Evolutionary conservation across 768 basidiomycete species (phyloP).

Genomic region (Phaffia tasmanica): DNA sequence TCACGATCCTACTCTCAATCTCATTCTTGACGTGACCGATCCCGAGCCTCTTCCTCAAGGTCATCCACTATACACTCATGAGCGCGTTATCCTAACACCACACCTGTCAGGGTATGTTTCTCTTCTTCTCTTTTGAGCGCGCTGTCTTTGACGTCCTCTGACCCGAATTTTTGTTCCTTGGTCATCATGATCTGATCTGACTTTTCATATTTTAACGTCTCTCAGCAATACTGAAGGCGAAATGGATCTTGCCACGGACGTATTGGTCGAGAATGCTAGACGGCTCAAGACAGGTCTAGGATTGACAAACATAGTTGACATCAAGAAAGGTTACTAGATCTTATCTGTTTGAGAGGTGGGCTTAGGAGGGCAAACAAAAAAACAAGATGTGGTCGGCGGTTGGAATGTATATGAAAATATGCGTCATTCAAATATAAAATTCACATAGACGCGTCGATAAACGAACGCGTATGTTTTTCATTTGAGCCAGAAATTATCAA

Average conservation of each 20-base stretch:
- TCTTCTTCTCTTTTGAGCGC: not conserved
- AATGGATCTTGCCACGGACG: constrained; percentile 33
- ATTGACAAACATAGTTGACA: constrained; percentile 33
- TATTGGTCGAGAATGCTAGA: constrained; percentile 35
- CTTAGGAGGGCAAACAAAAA: no score
- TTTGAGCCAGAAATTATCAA: no score
- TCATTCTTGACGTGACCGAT: constrained; percentile 36
- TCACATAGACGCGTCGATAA: no score
- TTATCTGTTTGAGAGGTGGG: no score
- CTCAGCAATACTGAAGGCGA: constrained; percentile 36
- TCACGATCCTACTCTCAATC: constrained; percentile 1
- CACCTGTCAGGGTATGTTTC: constrained; percentile 28
- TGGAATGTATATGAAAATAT: no score
- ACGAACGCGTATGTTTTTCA: no score
- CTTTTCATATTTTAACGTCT: not conserved
- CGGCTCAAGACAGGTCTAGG: constrained; percentile 30
- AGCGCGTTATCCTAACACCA: constrained; percentile 38
- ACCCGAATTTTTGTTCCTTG: not conserved
- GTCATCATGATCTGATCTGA: not conserved
- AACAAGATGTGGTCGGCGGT: no score
- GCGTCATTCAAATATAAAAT: no score
- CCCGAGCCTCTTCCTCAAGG: constrained; percentile 38
- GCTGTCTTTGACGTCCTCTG: no score
- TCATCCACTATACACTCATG: constrained; percentile 37
- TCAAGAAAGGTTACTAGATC: no score